Evolutionary conservation across 192 early-diverging fungal species (phyloP), one percentile per base, ranked within the genome.

Genomic region (Backusella sp.): DNA sequence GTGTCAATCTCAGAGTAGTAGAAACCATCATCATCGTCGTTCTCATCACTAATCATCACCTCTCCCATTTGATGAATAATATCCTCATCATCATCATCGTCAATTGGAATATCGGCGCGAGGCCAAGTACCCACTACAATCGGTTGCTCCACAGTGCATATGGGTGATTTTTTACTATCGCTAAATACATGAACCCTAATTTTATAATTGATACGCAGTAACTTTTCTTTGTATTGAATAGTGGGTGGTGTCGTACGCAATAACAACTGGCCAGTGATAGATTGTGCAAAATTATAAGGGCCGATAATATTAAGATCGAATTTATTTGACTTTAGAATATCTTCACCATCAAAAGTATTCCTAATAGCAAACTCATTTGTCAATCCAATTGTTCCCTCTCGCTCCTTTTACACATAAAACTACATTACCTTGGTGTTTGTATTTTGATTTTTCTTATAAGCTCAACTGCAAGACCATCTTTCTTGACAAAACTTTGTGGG

Each of bases 71-170:
- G 21, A 26, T 78, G 71, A 32, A 53, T 39, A 12, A 78, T 66
- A 21, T 70, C 68, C 12, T 77, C 76, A 26, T 79, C 78, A 8
- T 77, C 76, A 52, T 81, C 80, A 42, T 77, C 73, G 26, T 81
- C 80, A 71, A 81, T 81, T 5, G 80, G 80, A 19, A 77, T 39
- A 53, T 68, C 53, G 0, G 80, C 76, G 15, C 68, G 76, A 5
- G 80, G 80, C 76, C 76, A 81, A n/a, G 80, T 81, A 3, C 76
- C 80, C 11, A 81, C 62, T 0, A 77, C 73, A 52, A 81, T 72
- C n/a, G 76, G 80, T n/a, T 77, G 53, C 28, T 81, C 80, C 9
- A 81, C 23, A 3, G 41, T 44, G 11, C 53, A 73, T 5, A 34
- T 49, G 0, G 76, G 49, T 28, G 35, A 30, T 7, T 65, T 71